Evolutionary conservation across 352 stramenopile species (phyloP), one percentile per base, ranked within the genome.

Genomic region (Globisporangium abappressorium): DNA sequence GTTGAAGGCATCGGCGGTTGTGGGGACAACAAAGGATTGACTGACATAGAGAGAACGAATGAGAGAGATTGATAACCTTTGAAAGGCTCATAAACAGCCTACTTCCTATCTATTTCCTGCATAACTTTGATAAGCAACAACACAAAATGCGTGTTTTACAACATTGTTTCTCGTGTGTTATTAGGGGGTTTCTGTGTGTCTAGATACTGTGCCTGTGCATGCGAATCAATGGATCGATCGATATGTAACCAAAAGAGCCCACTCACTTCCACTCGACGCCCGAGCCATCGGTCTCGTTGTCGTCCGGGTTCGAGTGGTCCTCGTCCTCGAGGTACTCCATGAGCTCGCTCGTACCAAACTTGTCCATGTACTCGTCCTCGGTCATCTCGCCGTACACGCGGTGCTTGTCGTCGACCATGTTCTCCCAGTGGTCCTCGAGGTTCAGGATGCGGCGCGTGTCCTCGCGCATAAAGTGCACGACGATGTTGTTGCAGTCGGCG

Each of bases 401-500:
- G 70, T 94, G 87, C 67, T 93, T 93, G 74, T 93, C 78, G 64
- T 93, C 77, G 41, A 90, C 84, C 84, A 93, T 93, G 60, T 92
- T 85, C 62, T 93, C 84, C 84, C 87, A 93, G 64, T 93, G 84
- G 58, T 94, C 79, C 66, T 94, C 87, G 2, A 94, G 68, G 15
- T 82, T 79, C 53, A 94, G 68, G 34, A 94, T 92, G 14, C 81
- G 79, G 11, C 87, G 83, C 30, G 87, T 93, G 46, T 94, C 83
- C 7, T 77, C 81, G 46, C 78, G 79, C 82, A 97, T 91, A 36
- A 96, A 85, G 57, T 97, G 90, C 67, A 97, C 87, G 34, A 97
- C 90, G 62, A 97, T 84, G 70, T 89, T 96, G 67, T 91, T 92
- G 77, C 89, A 94, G 70, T 97, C 90, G 33, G 91, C 88, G 68